Evolutionary conservation across 2,329 filamentous ascomycete genomes (phyloP).

Genomic region (Metarhizium guizhouense): DNA sequence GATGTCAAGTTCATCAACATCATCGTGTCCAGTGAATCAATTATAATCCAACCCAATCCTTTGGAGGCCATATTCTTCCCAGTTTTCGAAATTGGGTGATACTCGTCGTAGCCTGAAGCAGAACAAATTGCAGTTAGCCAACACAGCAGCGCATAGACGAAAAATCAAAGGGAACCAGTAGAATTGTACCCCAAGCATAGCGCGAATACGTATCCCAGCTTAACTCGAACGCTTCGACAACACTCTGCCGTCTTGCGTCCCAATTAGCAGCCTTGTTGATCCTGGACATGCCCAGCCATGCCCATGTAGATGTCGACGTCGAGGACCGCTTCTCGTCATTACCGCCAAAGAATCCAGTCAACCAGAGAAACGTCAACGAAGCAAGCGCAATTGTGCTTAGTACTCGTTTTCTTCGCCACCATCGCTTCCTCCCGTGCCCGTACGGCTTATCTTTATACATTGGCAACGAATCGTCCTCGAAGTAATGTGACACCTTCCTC

Average conservation of each 20-base stretch:
- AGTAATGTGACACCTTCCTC: slow-evolving; percentile 54
- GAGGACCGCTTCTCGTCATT: slow-evolving; percentile 22
- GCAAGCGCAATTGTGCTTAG: slow-evolving; percentile 42
- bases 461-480: slow-evolving; percentile 56
- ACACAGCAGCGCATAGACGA: background rate
- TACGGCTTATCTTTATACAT: slow-evolving; percentile 99
- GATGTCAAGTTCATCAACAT: slow-evolving; percentile 97
- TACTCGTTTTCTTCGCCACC: slow-evolving; percentile 56
- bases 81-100: slow-evolving; percentile 70
- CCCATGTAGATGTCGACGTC: slow-evolving; percentile 35
- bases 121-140: slow-evolving; percentile 15
- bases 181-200: slow-evolving; percentile 77
- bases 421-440: slow-evolving; percentile 49
- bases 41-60: slow-evolving; percentile 95
- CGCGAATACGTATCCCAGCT: slow-evolving; percentile 92
- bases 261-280: slow-evolving; percentile 53
- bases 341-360: slow-evolving; percentile 50
- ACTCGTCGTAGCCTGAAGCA: slow-evolving; percentile 69
- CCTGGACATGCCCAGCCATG: slow-evolving; percentile 47
- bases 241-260: slow-evolving; percentile 66
- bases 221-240: slow-evolving; percentile 80
- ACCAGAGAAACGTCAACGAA: slow-evolving; percentile 57
- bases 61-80: slow-evolving; percentile 78
- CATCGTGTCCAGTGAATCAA: slow-evolving; percentile 91
- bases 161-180: background rate